Conservation (phyloP, 352 stramenopile species). For the Phytophthora pinifolia region DNA sequence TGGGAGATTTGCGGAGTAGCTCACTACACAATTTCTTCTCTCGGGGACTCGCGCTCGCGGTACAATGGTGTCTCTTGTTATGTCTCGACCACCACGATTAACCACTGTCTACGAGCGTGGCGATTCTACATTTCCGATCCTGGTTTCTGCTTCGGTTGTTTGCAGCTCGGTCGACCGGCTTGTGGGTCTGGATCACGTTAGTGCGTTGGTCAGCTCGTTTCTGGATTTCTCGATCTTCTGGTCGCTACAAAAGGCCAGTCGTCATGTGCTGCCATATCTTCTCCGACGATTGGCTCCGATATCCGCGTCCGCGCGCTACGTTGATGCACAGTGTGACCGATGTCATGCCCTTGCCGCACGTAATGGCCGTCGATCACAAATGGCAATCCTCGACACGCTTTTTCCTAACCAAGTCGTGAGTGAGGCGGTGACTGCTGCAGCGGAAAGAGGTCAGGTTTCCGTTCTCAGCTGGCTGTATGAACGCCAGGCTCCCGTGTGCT, state of each 20-base stretch:
- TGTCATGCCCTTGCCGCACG: not conserved
- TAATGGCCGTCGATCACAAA: not conserved
- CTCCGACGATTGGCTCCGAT: not conserved
- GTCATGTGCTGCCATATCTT: not conserved
- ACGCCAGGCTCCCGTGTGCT: not conserved
- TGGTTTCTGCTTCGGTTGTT: too few relatives aligned
- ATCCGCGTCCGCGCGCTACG: not conserved
- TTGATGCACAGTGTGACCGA: not conserved
- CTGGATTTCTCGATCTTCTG: not conserved
- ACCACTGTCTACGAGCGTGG: too few relatives aligned
- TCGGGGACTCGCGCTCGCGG: too few relatives aligned
- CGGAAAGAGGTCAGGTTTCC: not conserved
- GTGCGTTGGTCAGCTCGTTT: not conserved
- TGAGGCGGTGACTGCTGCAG: not conserved
- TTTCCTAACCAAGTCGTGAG: conserved; percentile 3
- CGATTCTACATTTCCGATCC: too few relatives aligned
- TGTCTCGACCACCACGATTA: too few relatives aligned
- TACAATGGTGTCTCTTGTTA: too few relatives aligned
- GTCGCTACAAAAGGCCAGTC: not conserved
- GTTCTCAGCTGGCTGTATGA: conserved; percentile 3
- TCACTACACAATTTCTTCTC: too few relatives aligned
- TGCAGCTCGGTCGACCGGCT: too few relatives aligned
- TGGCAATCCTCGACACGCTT: not conserved
- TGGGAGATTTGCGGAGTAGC: too few relatives aligned
- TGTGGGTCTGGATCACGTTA: too few relatives aligned